Base-by-base conservation (phyloP, 2,329 filamentous ascomycete species). In the Ceratocystis diversiconidia region DNA sequence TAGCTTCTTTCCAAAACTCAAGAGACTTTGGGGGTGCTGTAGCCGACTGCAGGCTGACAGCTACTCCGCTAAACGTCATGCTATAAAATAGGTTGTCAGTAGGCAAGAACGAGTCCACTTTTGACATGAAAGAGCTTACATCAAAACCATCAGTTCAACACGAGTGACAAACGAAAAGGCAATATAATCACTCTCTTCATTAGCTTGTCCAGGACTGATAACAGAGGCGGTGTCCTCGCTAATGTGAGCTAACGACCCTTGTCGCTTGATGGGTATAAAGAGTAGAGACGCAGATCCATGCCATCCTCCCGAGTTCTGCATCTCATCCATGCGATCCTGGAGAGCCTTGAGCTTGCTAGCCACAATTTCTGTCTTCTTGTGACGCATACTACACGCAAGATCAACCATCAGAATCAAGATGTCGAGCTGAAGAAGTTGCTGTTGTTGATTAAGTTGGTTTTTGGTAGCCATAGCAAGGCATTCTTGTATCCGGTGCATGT, bases 381-480 rank as follows among this genome's bases (percentile, higher is more conserved):
- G 80, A 65, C 85, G 82, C 63, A 92, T 76, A 70, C 83, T 85
- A 70, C 87, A 89, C 1, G 83, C 81, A 25, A 92, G 78, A 71
- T 92, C 88, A 19, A 91, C 77, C 59, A 88, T 79, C 64, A 88
- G 79, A 12, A 85, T 79, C 62, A 92, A 73, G 1, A 85, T 79
- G 65, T 85, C 81, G 17, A 91, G 79, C 70, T 89, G 87, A 5
- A 85, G 82, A 48, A 90, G 80, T 55, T 80, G 78, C 64, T 82
- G 78, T n/a, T 81, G 79, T 0, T 81, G 78, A 48, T 88, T 82
- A 10, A 88, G 77, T 71, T 92, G 89, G 64, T 86, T 81, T 70
- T 86, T 89, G 67, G 86, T 79, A 5, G 85, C 87, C 62, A 86
- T 82, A n/a, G 89, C 88, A 69, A 92, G 82, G 63, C 88, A 88